A percentile compares a stretch with the other conserved stretches of the same genome.
Conservation (phyloP, 371 early-diverging fungal genomes). For the Mortierella sp. region DNA sequence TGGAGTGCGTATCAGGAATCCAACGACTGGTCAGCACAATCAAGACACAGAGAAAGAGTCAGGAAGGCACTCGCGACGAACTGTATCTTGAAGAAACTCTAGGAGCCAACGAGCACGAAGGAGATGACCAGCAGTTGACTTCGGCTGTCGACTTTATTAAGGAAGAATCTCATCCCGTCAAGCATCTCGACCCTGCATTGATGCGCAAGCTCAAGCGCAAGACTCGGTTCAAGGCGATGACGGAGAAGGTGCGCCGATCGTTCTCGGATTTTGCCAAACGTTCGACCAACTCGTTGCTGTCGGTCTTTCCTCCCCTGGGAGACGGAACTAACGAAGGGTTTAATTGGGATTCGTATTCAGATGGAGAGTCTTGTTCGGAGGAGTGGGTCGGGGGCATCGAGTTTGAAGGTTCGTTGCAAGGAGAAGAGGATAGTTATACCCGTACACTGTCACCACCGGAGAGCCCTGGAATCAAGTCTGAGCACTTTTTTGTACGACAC, state of each 20-base stretch:
- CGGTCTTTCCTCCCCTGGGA: slow-evolving; percentile 53
- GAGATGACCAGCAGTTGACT: background rate
- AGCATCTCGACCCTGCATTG: slow-evolving; percentile 42
- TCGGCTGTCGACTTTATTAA: slow-evolving; percentile 23
- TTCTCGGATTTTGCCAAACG: slow-evolving; percentile 44
- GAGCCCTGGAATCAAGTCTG: slow-evolving; percentile 23
- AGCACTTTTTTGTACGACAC: slow-evolving; percentile 12
- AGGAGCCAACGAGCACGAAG: background rate
- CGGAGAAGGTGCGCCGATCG: slow-evolving; percentile 49
- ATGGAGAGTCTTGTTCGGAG: slow-evolving; percentile 43
- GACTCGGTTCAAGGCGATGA: slow-evolving; percentile 41
- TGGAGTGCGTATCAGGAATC: slow-evolving; percentile 52
- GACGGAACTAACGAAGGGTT: slow-evolving; percentile 56
- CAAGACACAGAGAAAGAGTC: slow-evolving; percentile 31
- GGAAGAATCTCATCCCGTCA: slow-evolving; percentile 46
- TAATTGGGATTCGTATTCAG: slow-evolving; percentile 48
- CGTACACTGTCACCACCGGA: slow-evolving; percentile 32
- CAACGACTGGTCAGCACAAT: slow-evolving; percentile 40
- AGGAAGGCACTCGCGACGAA: background rate
- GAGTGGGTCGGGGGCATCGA: slow-evolving; percentile 34
- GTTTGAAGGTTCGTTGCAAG: slow-evolving; percentile 17
- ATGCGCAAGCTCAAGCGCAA: slow-evolving; percentile 48
- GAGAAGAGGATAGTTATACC: slow-evolving; percentile 21
- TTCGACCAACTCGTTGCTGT: slow-evolving; percentile 36
- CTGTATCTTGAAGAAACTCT: background rate